Evolutionary conservation across 441 rosid species (phyloP).

Genomic region (Pelargonium citronellum): DNA sequence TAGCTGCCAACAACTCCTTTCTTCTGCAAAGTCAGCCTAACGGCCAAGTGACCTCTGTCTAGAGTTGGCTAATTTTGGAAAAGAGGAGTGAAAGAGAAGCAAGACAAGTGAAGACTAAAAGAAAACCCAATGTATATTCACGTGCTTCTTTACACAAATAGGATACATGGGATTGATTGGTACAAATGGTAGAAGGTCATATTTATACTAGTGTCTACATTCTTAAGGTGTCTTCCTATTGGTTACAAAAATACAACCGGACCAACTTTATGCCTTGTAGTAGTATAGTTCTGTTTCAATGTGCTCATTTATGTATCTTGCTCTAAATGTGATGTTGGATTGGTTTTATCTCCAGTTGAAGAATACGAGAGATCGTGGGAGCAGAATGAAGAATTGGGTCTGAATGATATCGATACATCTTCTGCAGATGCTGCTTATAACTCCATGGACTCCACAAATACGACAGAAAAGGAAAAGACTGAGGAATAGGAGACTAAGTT

Average conservation of each 20-base stretch:
- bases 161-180: too few relatives aligned
- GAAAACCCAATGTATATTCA: too few relatives aligned
- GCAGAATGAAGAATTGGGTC: slow-evolving; percentile 88
- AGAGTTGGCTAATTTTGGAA: too few relatives aligned
- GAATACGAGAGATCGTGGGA: slow-evolving; percentile 89
- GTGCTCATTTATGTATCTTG: background rate
- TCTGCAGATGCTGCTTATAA: slow-evolving; percentile 81
- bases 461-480: background rate
- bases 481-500: background rate
- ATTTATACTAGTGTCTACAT: too few relatives aligned
- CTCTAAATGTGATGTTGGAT: background rate
- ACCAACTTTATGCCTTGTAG: too few relatives aligned
- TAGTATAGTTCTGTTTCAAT: background rate
- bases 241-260: background rate
- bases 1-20: too few relatives aligned
- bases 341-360: slow-evolving; percentile 46
- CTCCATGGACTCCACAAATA: slow-evolving; percentile 3
- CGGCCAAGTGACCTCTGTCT: too few relatives aligned
- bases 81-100: too few relatives aligned
- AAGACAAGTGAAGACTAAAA: too few relatives aligned
- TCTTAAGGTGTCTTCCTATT: background rate
- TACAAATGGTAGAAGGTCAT: too few relatives aligned
- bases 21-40: too few relatives aligned
- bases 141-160: too few relatives aligned
- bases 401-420: slow-evolving; percentile 83